Conservation (phyloP, 208 protist genomes). For the Naegleria fowleri region DNA sequence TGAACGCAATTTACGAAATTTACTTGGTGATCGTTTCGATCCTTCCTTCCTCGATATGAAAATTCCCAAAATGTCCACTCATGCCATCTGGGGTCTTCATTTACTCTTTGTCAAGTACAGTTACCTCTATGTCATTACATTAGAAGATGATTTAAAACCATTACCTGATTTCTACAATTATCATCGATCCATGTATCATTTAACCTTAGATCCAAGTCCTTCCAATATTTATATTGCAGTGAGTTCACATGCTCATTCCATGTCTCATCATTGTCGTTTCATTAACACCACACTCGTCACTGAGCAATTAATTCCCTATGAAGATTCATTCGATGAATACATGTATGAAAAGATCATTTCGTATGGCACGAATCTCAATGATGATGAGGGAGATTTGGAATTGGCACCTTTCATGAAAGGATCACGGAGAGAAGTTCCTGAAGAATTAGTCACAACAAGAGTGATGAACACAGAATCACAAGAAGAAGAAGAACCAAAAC, state of each 20-base stretch:
- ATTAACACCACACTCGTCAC: background rate
- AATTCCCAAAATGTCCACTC: background rate
- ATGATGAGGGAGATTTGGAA: too few relatives aligned
- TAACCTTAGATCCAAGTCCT: background rate
- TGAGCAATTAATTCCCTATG: background rate
- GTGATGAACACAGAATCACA: too few relatives aligned
- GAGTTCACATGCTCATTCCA: background rate
- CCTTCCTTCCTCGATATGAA: background rate
- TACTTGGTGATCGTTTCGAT: background rate
- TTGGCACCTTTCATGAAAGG: too few relatives aligned
- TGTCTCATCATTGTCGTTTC: background rate
- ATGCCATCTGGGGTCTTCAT: background rate
- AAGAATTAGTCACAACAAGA: too few relatives aligned
- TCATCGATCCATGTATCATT: background rate
- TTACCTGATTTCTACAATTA: slow-evolving; percentile 1
- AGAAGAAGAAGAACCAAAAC: too few relatives aligned
- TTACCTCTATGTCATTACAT: background rate
- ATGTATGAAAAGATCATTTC: background rate
- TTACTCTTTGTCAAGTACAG: background rate
- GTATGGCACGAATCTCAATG: too few relatives aligned
- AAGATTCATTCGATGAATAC: background rate
- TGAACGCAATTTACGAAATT: background rate
- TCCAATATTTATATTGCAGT: background rate
- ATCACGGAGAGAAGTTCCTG: too few relatives aligned
- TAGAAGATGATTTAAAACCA: background rate